Base-by-base conservation (phyloP, 2,329 filamentous ascomycete genomes). In the Xylariaceae sp. region DNA sequence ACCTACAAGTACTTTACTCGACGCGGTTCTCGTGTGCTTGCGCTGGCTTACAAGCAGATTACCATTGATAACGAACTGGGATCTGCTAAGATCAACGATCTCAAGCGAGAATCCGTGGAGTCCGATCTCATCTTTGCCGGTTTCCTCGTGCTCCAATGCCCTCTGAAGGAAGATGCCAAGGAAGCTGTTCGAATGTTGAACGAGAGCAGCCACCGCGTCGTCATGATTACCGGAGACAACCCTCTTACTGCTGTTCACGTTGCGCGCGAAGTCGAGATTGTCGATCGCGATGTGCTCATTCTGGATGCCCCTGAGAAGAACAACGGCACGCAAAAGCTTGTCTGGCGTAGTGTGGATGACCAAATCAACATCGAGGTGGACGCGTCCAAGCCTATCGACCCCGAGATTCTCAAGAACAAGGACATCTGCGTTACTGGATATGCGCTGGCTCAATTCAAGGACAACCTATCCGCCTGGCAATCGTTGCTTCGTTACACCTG, bases 171-270 rank as follows among this genome's bases (percentile, higher is more conserved):
- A 30, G 94, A 99, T 73, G 94, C 94, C 51, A 89, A 95, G 76
- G 88, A 94, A 73, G 87, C 94, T 45, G 90, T 99, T 47, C 90
- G 89, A 66, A 97, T 97, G 91, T 83, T 99, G 68, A 99, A 97
- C 72, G 94, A 99, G 79, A 97, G 93, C 76, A 97, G 92, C 76
- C 94, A 99, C 75, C 90, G 94, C 68, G 92, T 96, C 51, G 89
- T 99, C 68, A 99, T 99, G 94, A 99, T 99, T 66, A 99, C 94
- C 61, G 94, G 94, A 72, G 94, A 99, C 74, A 99, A 99, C 74
- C 93, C 94, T 10, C 82, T 99, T 55, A 99, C 94, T 47, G 94
- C 94, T 65, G 90, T 96, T 9, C 93, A 99, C 72, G 94, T 99
- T 58, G 94, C 94, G 13, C 87, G 88, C 62, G 88, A 97, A 73